phyloP scores from a whole-genome alignment of 2,329 filamentous ascomycete species.

The Phaeosphaeriaceae sp. region DNA sequence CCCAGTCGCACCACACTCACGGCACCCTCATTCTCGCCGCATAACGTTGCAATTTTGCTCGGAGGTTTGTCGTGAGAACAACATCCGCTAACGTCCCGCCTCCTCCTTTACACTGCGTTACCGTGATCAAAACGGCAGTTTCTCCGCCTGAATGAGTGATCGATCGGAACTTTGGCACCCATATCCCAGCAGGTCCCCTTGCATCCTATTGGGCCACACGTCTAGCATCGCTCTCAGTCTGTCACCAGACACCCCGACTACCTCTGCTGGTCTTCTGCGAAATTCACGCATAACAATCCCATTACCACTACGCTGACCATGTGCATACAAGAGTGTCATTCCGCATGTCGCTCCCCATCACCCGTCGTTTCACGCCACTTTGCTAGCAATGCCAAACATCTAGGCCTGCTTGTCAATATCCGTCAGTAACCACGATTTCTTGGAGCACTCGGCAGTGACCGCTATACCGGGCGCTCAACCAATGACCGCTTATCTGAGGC shows the following conservation, averaged over 20 bases:
- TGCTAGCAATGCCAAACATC: background rate
- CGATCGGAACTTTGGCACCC: background rate
- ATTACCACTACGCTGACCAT: background rate
- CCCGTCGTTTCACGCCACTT: background rate
- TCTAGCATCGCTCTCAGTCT: background rate
- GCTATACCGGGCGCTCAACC: too few species aligned
- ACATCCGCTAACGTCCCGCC: background rate
- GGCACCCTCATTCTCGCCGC: background rate
- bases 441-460: too few species aligned
- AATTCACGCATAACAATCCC: background rate
- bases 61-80: background rate
- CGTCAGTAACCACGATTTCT: too few species aligned
- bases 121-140: background rate
- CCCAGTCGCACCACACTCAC: background rate
- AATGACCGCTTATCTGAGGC: too few species aligned
- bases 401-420: too few species aligned
- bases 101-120: constrained; percentile 2
- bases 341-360: background rate
- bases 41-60: background rate
- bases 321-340: too few species aligned
- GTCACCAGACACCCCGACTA: constrained; percentile 2
- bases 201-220: background rate
- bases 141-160: background rate
- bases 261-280: background rate
- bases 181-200: background rate